These are phyloP conservation scores for Colletotrichum shisoi DNA, from an alignment of 2,329 filamentous ascomycete species.

Conservation along the genomic window DNA sequence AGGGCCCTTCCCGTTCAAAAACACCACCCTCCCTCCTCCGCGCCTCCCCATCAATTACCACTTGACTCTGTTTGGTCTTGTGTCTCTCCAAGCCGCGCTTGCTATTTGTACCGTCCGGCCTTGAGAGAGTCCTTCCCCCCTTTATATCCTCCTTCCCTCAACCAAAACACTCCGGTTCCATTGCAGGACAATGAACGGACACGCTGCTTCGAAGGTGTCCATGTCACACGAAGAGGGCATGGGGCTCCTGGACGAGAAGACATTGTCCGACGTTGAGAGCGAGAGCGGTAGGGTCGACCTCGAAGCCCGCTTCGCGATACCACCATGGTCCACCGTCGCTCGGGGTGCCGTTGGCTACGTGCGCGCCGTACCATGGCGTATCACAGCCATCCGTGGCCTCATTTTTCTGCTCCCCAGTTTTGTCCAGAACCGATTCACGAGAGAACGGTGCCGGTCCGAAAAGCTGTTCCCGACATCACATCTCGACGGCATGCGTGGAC, in stretches of 20 bases:
- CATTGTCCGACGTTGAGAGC: slow-evolving; percentile 55
- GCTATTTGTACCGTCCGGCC: slow-evolving; percentile 4
- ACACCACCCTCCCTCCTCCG: slow-evolving; percentile 21
- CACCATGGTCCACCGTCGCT: slow-evolving; percentile 48
- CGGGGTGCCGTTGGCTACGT: slow-evolving; percentile 45
- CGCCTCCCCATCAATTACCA: slow-evolving; percentile 19
- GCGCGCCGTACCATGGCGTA: slow-evolving; percentile 49
- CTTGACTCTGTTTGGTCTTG: slow-evolving; percentile 25
- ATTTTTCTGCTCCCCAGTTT: slow-evolving; percentile 64
- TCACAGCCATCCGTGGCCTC: slow-evolving; percentile 50
- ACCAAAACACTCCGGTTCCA: slow-evolving; percentile 16
- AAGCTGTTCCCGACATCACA: slow-evolving; percentile 63
- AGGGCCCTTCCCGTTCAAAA: slow-evolving; percentile 26
- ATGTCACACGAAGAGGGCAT: slow-evolving; percentile 56
- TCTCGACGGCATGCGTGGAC: slow-evolving; percentile 65
- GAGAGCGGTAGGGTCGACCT: slow-evolving; percentile 51
- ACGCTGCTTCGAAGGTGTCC: slow-evolving; percentile 48
- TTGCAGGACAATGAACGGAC: slow-evolving; percentile 54
- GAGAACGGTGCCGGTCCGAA: slow-evolving; percentile 52
- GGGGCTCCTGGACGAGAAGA: slow-evolving; percentile 55
- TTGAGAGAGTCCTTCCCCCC: slow-evolving; percentile 1
- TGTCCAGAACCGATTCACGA: slow-evolving; percentile 54
- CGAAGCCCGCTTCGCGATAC: slow-evolving; percentile 47
- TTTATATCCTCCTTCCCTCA: slow-evolving; percentile 1
- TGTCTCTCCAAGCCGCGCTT: slow-evolving; percentile 22